phyloP scores from a whole-genome alignment of 2,329 filamentous ascomycete genomes.

The Madurella fahalii region DNA sequence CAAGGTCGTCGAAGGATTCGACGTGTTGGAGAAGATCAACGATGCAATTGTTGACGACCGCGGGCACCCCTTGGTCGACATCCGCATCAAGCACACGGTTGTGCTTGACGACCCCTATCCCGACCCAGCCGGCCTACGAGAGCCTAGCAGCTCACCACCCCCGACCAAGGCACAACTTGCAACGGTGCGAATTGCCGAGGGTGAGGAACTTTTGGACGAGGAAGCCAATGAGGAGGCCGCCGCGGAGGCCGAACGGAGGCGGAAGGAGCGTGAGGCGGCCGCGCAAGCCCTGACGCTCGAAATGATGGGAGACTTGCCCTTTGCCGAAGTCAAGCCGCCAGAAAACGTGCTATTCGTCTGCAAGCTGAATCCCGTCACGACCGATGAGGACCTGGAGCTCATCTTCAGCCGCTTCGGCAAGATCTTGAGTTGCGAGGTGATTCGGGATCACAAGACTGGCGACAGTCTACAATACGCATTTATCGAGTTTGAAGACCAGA shows the following conservation, averaged over 20 bases:
- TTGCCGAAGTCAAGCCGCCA: conserved; percentile 93
- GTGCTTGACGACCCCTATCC: conserved; percentile 88
- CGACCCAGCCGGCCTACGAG: conserved; percentile 71
- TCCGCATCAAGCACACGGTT: conserved; percentile 88
- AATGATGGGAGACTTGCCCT: conserved; percentile 96
- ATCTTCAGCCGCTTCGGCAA: conserved; percentile 97
- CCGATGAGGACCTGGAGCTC: conserved; percentile 87
- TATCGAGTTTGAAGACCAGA: conserved; percentile 91
- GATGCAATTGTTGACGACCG: conserved; percentile 80
- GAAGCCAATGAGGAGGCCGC: conserved; percentile 66
- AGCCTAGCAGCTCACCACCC: conserved; percentile 73
- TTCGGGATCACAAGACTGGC: conserved; percentile 86
- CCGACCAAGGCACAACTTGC: conserved; percentile 83
- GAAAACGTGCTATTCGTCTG: conserved; percentile 98
- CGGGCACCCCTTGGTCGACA: conserved; percentile 86
- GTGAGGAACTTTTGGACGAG: conserved; percentile 73
- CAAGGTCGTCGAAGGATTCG: conserved; percentile 92
- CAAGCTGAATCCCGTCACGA: conserved; percentile 95
- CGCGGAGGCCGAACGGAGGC: conserved; percentile 65
- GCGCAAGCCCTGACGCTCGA: conserved; percentile 93
- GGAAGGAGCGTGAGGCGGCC: conserved; percentile 84
- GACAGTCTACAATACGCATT: conserved; percentile 97
- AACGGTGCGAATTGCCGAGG: conserved; percentile 83
- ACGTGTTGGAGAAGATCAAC: conserved; percentile 91
- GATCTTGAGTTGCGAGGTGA: conserved; percentile 93